phyloP scores from a whole-genome alignment of 2,329 filamentous ascomycete species.

The Malbranchea zuffiana region DNA sequence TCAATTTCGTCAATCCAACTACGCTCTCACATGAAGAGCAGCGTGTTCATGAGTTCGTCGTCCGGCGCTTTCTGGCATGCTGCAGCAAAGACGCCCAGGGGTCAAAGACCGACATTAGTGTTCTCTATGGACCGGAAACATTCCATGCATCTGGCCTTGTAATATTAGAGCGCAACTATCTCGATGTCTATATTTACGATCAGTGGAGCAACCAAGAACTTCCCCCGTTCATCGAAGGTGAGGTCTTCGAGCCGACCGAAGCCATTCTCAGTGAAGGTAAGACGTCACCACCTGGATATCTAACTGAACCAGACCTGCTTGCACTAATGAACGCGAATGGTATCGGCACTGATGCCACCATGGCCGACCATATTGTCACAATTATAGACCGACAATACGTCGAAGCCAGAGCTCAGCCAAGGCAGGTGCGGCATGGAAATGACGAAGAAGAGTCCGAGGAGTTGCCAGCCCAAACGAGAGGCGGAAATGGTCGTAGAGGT shows the following conservation, averaged over 20 bases:
- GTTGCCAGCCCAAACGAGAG: slow-evolving; percentile 7
- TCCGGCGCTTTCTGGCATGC: slow-evolving; percentile 7
- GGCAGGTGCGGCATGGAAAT: slow-evolving; percentile 8
- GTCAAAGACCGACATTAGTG: slow-evolving; percentile 6
- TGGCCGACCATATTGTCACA: slow-evolving; percentile 7
- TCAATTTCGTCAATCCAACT: slow-evolving; percentile 7
- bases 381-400: slow-evolving; percentile 7
- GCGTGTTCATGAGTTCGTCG: slow-evolving; percentile 5
- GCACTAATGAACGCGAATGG: slow-evolving; percentile 7
- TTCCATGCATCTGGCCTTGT: slow-evolving; percentile 5
- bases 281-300: slow-evolving; percentile 4
- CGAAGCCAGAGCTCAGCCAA: slow-evolving; percentile 8
- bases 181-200: slow-evolving; percentile 7
- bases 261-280: slow-evolving; percentile 5
- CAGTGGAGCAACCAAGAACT: slow-evolving; percentile 7
- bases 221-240: slow-evolving; percentile 5
- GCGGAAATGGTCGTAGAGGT: slow-evolving; percentile 8
- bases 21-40: slow-evolving; percentile 7
- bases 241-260: slow-evolving; percentile 7
- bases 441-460: slow-evolving; percentile 9
- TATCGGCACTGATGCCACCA: slow-evolving; percentile 7
- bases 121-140: slow-evolving; percentile 4
- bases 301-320: slow-evolving; percentile 7
- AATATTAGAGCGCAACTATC: slow-evolving; percentile 6
- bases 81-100: slow-evolving; percentile 7